These are phyloP conservation scores for Candida sojae DNA, from an alignment of 1,139 yeast species.

Conservation along the genomic window DNA sequence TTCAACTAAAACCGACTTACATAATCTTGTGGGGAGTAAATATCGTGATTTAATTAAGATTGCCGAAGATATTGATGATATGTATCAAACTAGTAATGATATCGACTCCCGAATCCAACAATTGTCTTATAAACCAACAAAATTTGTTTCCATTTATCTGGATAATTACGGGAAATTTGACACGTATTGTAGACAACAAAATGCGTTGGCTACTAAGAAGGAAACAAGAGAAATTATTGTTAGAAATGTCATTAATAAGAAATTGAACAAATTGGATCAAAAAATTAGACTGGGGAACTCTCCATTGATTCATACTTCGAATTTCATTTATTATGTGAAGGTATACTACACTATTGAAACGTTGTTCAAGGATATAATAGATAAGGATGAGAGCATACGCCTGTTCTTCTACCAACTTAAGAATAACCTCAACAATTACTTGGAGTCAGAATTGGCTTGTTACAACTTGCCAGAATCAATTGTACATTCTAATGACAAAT, in stretches of 20 bases:
- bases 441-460: slow-evolving; percentile 28
- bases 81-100: slow-evolving; percentile 42
- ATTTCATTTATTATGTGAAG: slow-evolving; percentile 36
- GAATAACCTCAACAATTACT: slow-evolving; percentile 22
- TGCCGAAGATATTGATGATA: slow-evolving; percentile 64
- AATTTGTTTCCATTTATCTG: slow-evolving; percentile 29
- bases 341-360: slow-evolving; percentile 33
- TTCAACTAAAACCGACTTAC: slow-evolving; percentile 38
- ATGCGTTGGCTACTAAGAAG: slow-evolving; percentile 18
- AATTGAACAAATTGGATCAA: slow-evolving; percentile 23
- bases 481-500: slow-evolving; percentile 16
- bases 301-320: slow-evolving; percentile 27
- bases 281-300: slow-evolving; percentile 9
- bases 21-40: slow-evolving; percentile 61
- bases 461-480: slow-evolving; percentile 18
- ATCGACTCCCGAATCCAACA: slow-evolving; percentile 31
- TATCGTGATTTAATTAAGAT: slow-evolving; percentile 68
- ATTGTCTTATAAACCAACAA: slow-evolving; percentile 34
- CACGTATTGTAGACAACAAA: slow-evolving; percentile 17
- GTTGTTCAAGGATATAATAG: slow-evolving; percentile 24
- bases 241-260: slow-evolving; percentile 30
- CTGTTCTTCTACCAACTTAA: slow-evolving; percentile 25
- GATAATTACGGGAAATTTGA: slow-evolving; percentile 25
- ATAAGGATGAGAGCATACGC: slow-evolving; percentile 16
- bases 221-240: slow-evolving; percentile 22